Evolutionary conservation across 2,329 filamentous ascomycete species (phyloP), one percentile per base, ranked within the genome.

Genomic region (Talaromyces sp.): DNA sequence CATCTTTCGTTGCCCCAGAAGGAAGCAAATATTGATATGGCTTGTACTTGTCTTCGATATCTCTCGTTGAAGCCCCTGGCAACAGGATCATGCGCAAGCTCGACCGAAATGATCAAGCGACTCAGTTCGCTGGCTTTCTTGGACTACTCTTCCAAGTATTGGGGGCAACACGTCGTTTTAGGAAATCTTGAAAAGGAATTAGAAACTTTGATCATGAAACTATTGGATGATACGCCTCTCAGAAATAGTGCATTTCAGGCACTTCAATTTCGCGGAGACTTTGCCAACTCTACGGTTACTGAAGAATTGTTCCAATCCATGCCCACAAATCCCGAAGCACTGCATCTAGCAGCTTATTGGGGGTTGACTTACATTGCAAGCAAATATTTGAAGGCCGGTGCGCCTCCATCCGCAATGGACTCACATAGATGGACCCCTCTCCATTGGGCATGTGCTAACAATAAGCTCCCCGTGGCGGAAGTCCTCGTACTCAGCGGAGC

Each of bases 331-430:
- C 27, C 24, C 1, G 48, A 33, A 3, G 48, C 48, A 27, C 8
- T 52, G 27, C 48, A 52, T n/a, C 4, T 52, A n/a, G 27, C 48
- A n/a, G 48, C 48, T 52, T 52, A 52, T 52, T 52, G 48, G 48
- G 48, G 27, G 4, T 31, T 52, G 24, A 33, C 48, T 33, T 33
- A 52, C 27, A 52, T 33, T 11, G 14, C 27, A 3, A 8, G 48
- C 27, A 52, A 11, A n/a, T 11, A 33, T 11, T 3, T 52, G 8
- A 27, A 33, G 10, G 48, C 48, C n/a, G 27, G 48, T 52, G 48
- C 48, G 10, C 16, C 48, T 52, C 3, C 48, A 16, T 33, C 48
- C 14, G 14, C 48, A 16, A 6, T 52, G 27, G 48, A 52, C 27
- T 52, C 48, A 16, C 27, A 52, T 33, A 33, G 33, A 52, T 52